Evolutionary conservation across 2,329 filamentous ascomycete species (phyloP).

Genomic region (Cryphonectria japonica): DNA sequence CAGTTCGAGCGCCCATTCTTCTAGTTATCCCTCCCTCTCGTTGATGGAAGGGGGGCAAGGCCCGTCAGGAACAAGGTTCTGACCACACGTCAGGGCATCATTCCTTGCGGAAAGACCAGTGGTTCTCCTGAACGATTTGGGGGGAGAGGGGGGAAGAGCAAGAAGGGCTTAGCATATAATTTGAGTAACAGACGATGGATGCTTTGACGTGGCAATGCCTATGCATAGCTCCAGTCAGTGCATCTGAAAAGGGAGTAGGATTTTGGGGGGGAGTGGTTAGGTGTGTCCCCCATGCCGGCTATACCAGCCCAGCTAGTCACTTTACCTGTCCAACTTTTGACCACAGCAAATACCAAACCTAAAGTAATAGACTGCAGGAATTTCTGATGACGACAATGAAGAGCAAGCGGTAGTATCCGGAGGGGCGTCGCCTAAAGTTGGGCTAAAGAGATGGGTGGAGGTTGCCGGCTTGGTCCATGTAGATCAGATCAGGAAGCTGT

Average conservation of each 20-base stretch:
- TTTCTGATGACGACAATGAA: background rate
- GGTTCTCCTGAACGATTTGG: background rate
- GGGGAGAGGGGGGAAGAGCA: background rate
- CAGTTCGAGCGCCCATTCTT: too few relatives aligned
- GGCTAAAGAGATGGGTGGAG: background rate
- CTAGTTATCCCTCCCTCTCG: background rate
- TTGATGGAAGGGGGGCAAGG: background rate
- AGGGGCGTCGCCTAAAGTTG: background rate
- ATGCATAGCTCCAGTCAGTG: background rate
- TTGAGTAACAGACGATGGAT: background rate
- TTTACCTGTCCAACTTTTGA: background rate
- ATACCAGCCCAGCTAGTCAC: background rate
- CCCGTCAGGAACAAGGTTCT: conserved; percentile 4
- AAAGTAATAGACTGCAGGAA: too few relatives aligned
- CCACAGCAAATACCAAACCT: background rate
- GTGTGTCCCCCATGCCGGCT: background rate
- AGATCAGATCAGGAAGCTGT: conserved; percentile 7
- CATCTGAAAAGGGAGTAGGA: background rate
- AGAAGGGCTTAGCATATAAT: background rate
- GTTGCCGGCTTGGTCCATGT: background rate
- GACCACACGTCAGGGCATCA: conserved; percentile 10
- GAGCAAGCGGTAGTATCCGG: background rate
- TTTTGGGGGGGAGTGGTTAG: too few relatives aligned
- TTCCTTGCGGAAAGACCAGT: background rate
- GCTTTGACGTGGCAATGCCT: conserved; percentile 1